Conservation (phyloP, 176 grass and related monocot genomes). For the Zoysia japonica region DNA sequence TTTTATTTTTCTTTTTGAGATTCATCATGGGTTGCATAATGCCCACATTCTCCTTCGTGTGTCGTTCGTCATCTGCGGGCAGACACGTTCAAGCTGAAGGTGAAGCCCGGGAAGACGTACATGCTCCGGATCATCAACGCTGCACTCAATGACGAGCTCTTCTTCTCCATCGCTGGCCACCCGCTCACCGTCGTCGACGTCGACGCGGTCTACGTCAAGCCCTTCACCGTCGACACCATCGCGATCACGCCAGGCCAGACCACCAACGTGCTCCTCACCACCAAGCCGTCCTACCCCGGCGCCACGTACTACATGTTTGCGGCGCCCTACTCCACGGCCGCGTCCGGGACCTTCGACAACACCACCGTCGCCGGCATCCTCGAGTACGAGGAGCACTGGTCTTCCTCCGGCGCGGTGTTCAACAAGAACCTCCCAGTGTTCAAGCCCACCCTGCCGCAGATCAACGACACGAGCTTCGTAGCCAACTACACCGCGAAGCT, state of each 20-base stretch:
- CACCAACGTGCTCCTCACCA: slow-evolving; percentile 63
- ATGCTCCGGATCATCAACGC: slow-evolving; percentile 76
- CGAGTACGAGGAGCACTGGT: slow-evolving; percentile 54
- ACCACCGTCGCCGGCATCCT: slow-evolving; percentile 67
- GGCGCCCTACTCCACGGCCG: slow-evolving; percentile 50
- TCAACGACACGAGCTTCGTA: slow-evolving; percentile 59
- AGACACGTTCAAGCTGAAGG: slow-evolving; percentile 77
- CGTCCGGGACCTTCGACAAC: slow-evolving; percentile 56
- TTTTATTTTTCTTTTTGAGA: background rate
- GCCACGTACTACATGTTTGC: slow-evolving; percentile 62
- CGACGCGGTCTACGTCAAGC: slow-evolving; percentile 68
- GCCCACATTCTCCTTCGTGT: too few species aligned
- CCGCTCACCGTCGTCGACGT: slow-evolving; percentile 64
- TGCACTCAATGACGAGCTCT: slow-evolving; percentile 78
- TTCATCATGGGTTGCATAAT: too few species aligned
- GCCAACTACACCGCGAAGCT: slow-evolving; percentile 55
- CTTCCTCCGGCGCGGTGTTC: slow-evolving; percentile 26
- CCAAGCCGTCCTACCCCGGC: slow-evolving; percentile 54
- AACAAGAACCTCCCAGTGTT: slow-evolving; percentile 48
- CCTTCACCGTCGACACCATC: slow-evolving; percentile 52
- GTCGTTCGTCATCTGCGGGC: background rate
- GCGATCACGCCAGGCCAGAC: slow-evolving; percentile 61
- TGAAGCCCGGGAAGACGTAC: slow-evolving; percentile 62
- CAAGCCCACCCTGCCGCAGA: slow-evolving; percentile 40
- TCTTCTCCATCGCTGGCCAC: slow-evolving; percentile 73